Evolutionary conservation across 208 protist species (phyloP).

Genomic region (Trypanosoma mega): DNA sequence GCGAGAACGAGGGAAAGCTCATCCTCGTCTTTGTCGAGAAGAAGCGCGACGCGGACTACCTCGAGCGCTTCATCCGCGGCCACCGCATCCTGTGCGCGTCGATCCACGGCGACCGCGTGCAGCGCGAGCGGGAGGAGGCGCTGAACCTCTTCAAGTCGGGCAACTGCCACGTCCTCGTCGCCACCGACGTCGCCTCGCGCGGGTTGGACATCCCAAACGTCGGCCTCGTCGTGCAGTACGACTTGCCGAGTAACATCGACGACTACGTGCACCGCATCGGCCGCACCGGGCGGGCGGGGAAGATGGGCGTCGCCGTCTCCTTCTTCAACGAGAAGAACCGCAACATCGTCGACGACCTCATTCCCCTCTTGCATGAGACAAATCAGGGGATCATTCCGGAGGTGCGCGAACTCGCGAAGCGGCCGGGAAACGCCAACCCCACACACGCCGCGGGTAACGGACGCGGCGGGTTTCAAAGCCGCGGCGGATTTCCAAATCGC

Average conservation of each 20-base stretch:
- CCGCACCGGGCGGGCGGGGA: conserved; percentile 98
- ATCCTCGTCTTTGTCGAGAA: conserved; percentile 99
- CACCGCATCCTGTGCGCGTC: conserved; percentile 86
- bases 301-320: conserved; percentile 94
- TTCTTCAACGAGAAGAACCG: conserved; percentile 96
- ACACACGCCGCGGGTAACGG: conserved; percentile 42
- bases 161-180: conserved; percentile 92
- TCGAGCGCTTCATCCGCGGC: conserved; percentile 93
- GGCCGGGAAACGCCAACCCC: conserved; percentile 61
- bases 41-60: conserved; percentile 95
- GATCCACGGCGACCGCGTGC: conserved; percentile 97
- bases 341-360: conserved; percentile 89
- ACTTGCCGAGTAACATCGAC: conserved; percentile 98
- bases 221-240: conserved; percentile 97
- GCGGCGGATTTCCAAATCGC: too few relatives aligned
- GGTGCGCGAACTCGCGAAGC: conserved; percentile 78
- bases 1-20: conserved; percentile 65
- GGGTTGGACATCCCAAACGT: conserved; percentile 98
- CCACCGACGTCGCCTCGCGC: conserved; percentile 97
- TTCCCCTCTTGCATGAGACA: conserved; percentile 82
- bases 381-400: conserved; percentile 76
- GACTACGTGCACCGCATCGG: conserved; percentile 99
- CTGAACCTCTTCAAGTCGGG: conserved; percentile 90
- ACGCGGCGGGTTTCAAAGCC: conserved; percentile 45
- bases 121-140: conserved; percentile 92